Base-by-base conservation (phyloP, 257 asterid genomes). In the Solanum dulcamara region DNA sequence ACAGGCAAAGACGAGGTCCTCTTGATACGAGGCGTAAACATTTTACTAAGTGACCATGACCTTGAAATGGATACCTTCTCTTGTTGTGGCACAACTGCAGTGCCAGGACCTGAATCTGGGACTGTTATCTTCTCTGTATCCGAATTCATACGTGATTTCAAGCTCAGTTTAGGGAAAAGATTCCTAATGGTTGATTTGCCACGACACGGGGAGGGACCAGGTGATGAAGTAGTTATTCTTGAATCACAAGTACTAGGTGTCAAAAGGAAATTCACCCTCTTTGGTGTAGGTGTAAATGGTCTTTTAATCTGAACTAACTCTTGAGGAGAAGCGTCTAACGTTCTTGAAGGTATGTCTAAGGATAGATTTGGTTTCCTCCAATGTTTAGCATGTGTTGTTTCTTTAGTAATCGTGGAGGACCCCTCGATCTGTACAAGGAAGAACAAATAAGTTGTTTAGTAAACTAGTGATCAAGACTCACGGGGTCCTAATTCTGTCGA, bases 1-100 rank as follows among this genome's bases (percentile, higher is more conserved):
- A 89, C 90, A 18, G 98, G 98, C 85, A 95, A 84, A 66, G 98
- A 95, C 0, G 97, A 91, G 2, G 97, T 83, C 93, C 94, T 90
- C 87, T 86, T 92, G 30, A 93, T 91, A 24, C 93, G 90, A 24
- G 98, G 97, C 11, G 97, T 94, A 77, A 95, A 95, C 33, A 94
- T 88, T 40, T 90, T 95, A 10, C 93, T 86, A 18, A 95, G 86
- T 3, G 98, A 95, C 97, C 98, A 94, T 26, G 98, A 92, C 44
- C 95, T 87, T 12, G 95, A 83, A 5, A 93, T 90, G 35, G 95
- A 85, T 13, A 84, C 82, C 92, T 93, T 92, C 84, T 92, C 96
- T 28, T 89, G 92, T 24, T 89, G 92, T 8, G 88, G 48, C 37
- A 75, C 87, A 17, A 84, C 30, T 17, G 92, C 88, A 82, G 5